phyloP scores from a whole-genome alignment of 2,329 filamentous ascomycete species.

The Neofusicoccum kwambonambiense region DNA sequence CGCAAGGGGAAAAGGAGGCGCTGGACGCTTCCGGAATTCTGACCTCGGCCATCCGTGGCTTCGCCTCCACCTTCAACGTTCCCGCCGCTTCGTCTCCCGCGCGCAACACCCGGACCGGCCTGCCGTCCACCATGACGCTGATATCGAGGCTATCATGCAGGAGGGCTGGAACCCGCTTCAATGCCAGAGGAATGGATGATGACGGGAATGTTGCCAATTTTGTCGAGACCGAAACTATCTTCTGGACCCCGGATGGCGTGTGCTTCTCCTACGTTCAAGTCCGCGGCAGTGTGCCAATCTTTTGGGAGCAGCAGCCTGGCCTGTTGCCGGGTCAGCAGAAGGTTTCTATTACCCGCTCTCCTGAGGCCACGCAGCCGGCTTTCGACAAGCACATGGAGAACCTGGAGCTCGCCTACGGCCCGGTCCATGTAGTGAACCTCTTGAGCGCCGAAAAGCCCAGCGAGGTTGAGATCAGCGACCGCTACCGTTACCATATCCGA shows the following conservation, averaged over 20 bases:
- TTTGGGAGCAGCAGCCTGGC: conserved; percentile 93
- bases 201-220: conserved; percentile 98
- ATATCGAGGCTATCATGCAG: conserved; percentile 89
- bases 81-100: conserved; percentile 74
- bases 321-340: conserved; percentile 91
- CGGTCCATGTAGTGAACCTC: conserved; percentile 88
- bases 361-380: conserved; percentile 87
- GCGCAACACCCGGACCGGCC: conserved; percentile 62
- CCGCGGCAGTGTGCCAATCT: conserved; percentile 88
- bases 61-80: conserved; percentile 82
- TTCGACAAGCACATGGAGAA: conserved; percentile 93
- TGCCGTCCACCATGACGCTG: conserved; percentile 81
- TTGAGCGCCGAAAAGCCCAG: conserved; percentile 86
- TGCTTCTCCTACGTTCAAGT: conserved; percentile 94
- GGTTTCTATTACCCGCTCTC: conserved; percentile 83
- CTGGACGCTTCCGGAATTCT: conserved; percentile 86
- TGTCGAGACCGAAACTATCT: conserved; percentile 94
- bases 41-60: conserved; percentile 91
- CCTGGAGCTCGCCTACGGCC: conserved; percentile 83
- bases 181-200: conserved; percentile 95
- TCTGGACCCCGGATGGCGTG: conserved; percentile 74
- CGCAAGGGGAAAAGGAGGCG: conserved; percentile 69
- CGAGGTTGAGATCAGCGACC: conserved; percentile 77
- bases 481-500: conserved; percentile 75
- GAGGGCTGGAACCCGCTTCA: conserved; percentile 92